Evolutionary conservation across 2,329 filamentous ascomycete genomes (phyloP).

Genomic region (Aureobasidium melanogenum): DNA sequence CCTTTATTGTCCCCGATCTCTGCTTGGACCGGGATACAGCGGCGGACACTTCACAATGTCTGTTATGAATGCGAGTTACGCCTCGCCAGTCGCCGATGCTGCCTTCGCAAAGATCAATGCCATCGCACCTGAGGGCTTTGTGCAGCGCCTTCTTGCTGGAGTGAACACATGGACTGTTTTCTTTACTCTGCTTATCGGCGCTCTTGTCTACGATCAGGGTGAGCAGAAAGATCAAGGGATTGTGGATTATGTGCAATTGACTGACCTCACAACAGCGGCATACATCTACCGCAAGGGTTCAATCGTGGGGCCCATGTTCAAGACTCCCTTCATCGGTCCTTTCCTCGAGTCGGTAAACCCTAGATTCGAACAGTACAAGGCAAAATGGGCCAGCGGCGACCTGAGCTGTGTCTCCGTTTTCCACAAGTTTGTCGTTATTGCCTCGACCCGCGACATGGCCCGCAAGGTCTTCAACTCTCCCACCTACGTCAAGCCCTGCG

Average conservation of each 20-base stretch:
- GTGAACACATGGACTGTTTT: conserved; percentile 58
- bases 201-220: conserved; percentile 87
- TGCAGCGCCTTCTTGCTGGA: conserved; percentile 48
- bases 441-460: conserved; percentile 87
- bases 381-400: conserved; percentile 84
- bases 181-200: conserved; percentile 59
- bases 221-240: conserved; percentile 31
- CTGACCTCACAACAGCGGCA: conserved; percentile 29
- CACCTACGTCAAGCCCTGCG: conserved; percentile 83
- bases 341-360: conserved; percentile 89
- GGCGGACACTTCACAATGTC: conserved; percentile 9
- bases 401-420: conserved; percentile 97
- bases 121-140: conserved; percentile 35
- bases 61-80: conserved; percentile 54
- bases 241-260: background rate
- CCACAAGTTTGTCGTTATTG: conserved; percentile 99
- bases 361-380: conserved; percentile 82
- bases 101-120: conserved; percentile 47
- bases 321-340: conserved; percentile 62
- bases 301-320: conserved; percentile 39
- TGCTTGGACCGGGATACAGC: background rate
- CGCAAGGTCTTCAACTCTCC: conserved; percentile 97
- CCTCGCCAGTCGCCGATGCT: conserved; percentile 58
- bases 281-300: conserved; percentile 39
- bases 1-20: background rate